phyloP scores from a whole-genome alignment of 805 yeast genomes.

The Candida hispaniensis region DNA sequence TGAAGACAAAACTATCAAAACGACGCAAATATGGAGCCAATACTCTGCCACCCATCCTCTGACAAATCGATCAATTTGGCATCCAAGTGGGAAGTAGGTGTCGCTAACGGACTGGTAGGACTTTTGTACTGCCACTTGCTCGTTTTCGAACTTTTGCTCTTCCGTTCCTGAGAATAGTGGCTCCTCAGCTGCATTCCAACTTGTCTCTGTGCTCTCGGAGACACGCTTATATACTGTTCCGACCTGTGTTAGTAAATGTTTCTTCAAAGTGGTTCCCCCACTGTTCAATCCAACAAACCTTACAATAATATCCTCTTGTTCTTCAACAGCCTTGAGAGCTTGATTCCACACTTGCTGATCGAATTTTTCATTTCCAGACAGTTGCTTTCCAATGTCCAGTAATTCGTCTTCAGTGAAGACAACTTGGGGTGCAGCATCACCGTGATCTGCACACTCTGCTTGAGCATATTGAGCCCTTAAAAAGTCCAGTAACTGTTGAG shows the following conservation, averaged over 20 bases:
- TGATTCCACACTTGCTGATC: constrained; percentile 15
- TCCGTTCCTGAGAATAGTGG: too few relatives aligned
- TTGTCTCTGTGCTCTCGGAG: constrained; percentile 5
- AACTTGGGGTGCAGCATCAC: too few relatives aligned
- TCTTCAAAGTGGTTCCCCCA: background rate
- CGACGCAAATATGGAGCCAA: constrained; percentile 14
- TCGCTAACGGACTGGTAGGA: constrained; percentile 11
- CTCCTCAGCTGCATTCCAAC: constrained; percentile 12
- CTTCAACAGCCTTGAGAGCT: constrained; percentile 16
- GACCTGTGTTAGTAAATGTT: constrained; percentile 12
- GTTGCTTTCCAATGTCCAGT: too few relatives aligned
- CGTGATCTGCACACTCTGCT: constrained; percentile 39
- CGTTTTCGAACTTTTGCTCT: constrained; percentile 11
- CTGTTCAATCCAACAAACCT: constrained; percentile 13
- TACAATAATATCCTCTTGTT: constrained; percentile 16
- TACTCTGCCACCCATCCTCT: constrained; percentile 16
- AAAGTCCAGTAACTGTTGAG: constrained; percentile 53
- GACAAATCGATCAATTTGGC: constrained; percentile 13
- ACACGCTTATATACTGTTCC: constrained; percentile 13
- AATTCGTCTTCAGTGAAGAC: too few relatives aligned
- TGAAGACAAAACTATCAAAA: constrained; percentile 7
- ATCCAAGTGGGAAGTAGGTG: constrained; percentile 15
- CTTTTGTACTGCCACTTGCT: constrained; percentile 7
- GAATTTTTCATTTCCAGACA: too few relatives aligned
- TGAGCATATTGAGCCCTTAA: constrained; percentile 61